A percentile compares a stretch with the other conserved stretches of the same genome.
These are phyloP conservation scores for Aureobasidium subglaciale DNA, from an alignment of 2,329 filamentous ascomycete genomes.

Conservation along the genomic window DNA sequence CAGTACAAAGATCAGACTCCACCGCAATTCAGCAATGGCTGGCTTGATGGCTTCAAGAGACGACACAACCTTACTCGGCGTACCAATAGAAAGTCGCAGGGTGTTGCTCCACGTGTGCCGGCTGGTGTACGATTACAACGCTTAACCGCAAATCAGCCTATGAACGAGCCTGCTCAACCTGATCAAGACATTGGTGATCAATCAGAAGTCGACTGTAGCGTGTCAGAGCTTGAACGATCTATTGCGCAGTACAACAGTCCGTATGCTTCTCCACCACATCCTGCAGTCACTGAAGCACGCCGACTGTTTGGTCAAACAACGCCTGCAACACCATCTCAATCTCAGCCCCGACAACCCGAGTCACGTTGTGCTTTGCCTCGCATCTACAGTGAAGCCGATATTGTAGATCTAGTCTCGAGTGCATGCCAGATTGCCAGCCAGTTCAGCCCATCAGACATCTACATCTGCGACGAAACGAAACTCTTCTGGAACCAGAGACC, in stretches of 20 bases:
- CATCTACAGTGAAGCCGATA: not conserved
- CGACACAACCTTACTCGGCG: not conserved
- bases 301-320: not conserved
- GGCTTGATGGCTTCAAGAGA: slow-evolving; percentile 12
- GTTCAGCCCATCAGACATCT: not conserved
- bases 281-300: too few relatives aligned
- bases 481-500: slow-evolving; percentile 8
- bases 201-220: too few relatives aligned
- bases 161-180: too few relatives aligned
- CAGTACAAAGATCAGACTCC: slow-evolving; percentile 3
- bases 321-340: not conserved
- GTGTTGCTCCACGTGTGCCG: not conserved
- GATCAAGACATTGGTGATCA: too few relatives aligned
- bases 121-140: not conserved
- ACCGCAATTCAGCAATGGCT: slow-evolving; percentile 14
- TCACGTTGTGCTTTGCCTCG: not conserved
- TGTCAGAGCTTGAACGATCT: too few relatives aligned
- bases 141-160: too few relatives aligned
- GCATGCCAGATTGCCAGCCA: not conserved
- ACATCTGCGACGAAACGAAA: slow-evolving; percentile 13
- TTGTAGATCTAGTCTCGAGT: not conserved
- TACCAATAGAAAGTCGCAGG: not conserved
- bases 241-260: too few relatives aligned
- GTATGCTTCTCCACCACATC: too few relatives aligned
- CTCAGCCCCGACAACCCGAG: not conserved